phyloP scores from a whole-genome alignment of 495 filamentous ascomycete species.

The Schizothecium vesticola region DNA sequence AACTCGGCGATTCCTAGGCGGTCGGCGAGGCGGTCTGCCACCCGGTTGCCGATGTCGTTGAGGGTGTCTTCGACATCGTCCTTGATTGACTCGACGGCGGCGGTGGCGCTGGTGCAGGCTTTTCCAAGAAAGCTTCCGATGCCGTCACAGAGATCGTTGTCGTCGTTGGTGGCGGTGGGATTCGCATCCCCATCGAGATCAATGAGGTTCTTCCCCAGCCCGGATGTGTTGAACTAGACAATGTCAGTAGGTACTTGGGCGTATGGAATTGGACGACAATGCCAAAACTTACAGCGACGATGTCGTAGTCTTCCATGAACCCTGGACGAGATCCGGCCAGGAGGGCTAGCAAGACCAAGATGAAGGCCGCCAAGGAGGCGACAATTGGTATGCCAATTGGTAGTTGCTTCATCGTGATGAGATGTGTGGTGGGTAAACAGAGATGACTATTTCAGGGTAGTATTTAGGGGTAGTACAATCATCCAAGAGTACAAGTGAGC shows the following conservation, averaged over 20 bases:
- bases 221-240: slow-evolving; percentile 58
- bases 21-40: slow-evolving; percentile 36
- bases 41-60: slow-evolving; percentile 20
- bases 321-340: slow-evolving; percentile 60
- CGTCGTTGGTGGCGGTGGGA: slow-evolving; percentile 10
- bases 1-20: slow-evolving; percentile 60
- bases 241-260: neutral
- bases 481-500: neutral
- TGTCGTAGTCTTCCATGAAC: slow-evolving; percentile 57
- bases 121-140: slow-evolving; percentile 19
- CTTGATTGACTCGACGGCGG: slow-evolving; percentile 28
- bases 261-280: too few relatives aligned
- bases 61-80: slow-evolving; percentile 28
- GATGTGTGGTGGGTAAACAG: neutral
- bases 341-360: slow-evolving; percentile 63
- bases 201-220: slow-evolving; percentile 50
- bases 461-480: neutral
- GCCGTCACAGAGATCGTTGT: slow-evolving; percentile 9
- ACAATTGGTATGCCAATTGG: slow-evolving; percentile 18
- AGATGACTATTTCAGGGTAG: neutral
- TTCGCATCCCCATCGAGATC: neutral
- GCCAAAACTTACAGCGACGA: slow-evolving; percentile 66
- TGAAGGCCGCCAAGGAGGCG: slow-evolving; percentile 49
- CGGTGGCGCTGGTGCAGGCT: slow-evolving; percentile 23
- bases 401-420: slow-evolving; percentile 15